These are phyloP conservation scores for Monosporascus ibericus DNA, from an alignment of 2,329 filamentous ascomycete species.

Conservation along the genomic window DNA sequence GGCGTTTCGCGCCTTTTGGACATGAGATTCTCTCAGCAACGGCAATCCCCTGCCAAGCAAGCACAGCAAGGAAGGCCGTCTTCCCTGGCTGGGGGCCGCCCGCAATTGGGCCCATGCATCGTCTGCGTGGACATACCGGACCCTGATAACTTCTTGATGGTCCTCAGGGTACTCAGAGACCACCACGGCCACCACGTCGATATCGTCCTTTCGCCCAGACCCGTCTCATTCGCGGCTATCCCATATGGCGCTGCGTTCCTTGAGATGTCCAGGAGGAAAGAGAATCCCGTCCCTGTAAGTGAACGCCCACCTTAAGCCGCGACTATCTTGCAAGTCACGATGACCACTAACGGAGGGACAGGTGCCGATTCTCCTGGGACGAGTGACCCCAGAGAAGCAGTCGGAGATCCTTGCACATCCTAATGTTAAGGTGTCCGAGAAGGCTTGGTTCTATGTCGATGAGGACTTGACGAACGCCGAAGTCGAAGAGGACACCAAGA, in stretches of 20 bases:
- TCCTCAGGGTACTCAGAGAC: background rate
- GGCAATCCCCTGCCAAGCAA: no score
- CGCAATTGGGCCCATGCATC: background rate
- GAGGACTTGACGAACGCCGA: background rate
- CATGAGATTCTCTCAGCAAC: no score
- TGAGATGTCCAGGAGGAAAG: background rate
- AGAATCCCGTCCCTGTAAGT: no score
- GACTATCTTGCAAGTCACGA: no score
- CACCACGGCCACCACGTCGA: background rate
- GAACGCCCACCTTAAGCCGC: no score
- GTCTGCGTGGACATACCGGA: background rate
- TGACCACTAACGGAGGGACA: background rate
- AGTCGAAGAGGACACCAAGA: background rate
- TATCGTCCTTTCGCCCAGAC: background rate
- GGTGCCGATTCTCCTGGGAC: background rate
- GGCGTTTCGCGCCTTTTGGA: no score
- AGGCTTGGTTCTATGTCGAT: background rate
- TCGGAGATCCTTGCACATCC: no score
- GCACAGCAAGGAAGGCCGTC: background rate
- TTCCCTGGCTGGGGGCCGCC: background rate
- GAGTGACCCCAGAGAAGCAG: background rate
- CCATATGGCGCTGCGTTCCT: background rate
- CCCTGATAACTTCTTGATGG: background rate
- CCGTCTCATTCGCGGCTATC: background rate
- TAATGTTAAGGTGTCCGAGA: background rate